Conservation (phyloP, 129 eudicot species). For the Flaveria trinervia region DNA sequence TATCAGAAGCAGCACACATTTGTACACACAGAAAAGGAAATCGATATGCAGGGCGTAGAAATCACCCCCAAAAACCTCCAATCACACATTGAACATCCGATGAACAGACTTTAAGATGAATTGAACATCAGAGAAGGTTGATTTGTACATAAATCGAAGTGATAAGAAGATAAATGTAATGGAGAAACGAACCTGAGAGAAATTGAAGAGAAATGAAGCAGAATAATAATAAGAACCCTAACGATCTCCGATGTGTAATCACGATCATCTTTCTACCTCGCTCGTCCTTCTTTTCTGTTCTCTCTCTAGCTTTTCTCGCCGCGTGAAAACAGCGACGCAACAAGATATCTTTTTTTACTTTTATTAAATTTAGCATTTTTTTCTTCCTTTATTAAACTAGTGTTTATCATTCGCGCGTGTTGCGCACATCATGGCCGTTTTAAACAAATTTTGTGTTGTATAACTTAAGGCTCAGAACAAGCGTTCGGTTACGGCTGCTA, state of each 20-base stretch:
- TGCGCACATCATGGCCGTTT: no score
- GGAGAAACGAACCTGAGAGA: slow-evolving; percentile 47
- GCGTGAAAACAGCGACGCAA: slow-evolving; percentile 15
- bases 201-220: slow-evolving; percentile 48
- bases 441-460: no score
- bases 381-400: no score
- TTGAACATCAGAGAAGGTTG: neutral
- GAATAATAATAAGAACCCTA: slow-evolving; percentile 40
- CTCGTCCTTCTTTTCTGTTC: slow-evolving; percentile 6
- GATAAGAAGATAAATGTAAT: slow-evolving; percentile 16
- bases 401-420: no score
- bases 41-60: slow-evolving; percentile 1
- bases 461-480: no score
- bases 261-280: slow-evolving; percentile 48
- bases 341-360: neutral
- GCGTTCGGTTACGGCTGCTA: no score
- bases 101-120: neutral
- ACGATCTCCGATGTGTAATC: slow-evolving; percentile 50
- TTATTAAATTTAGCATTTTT: no score
- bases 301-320: slow-evolving; percentile 31
- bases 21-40: neutral
- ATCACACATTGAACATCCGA: neutral
- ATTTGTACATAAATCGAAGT: slow-evolving; percentile 3
- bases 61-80: slow-evolving; percentile 5
- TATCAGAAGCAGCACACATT: slow-evolving; percentile 14